Evolutionary conservation across 352 stramenopile genomes (phyloP), one percentile per base, ranked within the genome.

Genomic region (Phytophthora europaea): DNA sequence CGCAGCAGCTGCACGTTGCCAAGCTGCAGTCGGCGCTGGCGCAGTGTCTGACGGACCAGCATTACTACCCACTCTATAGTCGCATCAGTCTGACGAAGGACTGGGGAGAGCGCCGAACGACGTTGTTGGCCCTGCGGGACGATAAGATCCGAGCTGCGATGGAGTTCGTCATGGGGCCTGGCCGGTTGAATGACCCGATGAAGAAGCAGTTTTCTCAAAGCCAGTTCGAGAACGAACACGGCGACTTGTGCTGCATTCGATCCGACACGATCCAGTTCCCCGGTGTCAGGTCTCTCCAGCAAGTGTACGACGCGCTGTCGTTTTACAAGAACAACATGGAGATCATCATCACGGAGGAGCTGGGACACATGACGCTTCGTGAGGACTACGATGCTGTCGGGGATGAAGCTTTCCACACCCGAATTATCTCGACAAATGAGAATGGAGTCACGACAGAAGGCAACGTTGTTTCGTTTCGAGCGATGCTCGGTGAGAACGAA

Each of bases 311-410:
- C 34, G 70, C 66, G 10, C 59, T 81, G 10, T 56, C 65, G 3
- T 82, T 77, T 34, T 81, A 79, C 55, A 72, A 73, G n/a, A 55
- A 64, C 43, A 82, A 85, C 63, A 79, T 84, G 40, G 78, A 87
- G 45, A 82, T 87, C 61, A 77, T 67, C 58, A 63, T 85, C 45
- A 77, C 78, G 1, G 80, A 87, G 58, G 38, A 71, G 43, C 51
- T 85, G 10, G 75, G 80, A 1, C 70, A 76, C 57, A 65, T 84
- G 13, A 81, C 78, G 4, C 61, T 83, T 22, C 74, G 79, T 3
- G 79, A 86, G 6, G 71, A 82, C 52, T 80, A 84, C 10, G 75
- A 80, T 38, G n/a, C 20, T 13, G 16, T 76, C n/a, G 63, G 70
- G 10, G 47, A 61, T 20, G 50, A 63, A 45, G 69, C 73, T 6